phyloP scores from a whole-genome alignment of 345 rosid species.

The Salix caprea region DNA sequence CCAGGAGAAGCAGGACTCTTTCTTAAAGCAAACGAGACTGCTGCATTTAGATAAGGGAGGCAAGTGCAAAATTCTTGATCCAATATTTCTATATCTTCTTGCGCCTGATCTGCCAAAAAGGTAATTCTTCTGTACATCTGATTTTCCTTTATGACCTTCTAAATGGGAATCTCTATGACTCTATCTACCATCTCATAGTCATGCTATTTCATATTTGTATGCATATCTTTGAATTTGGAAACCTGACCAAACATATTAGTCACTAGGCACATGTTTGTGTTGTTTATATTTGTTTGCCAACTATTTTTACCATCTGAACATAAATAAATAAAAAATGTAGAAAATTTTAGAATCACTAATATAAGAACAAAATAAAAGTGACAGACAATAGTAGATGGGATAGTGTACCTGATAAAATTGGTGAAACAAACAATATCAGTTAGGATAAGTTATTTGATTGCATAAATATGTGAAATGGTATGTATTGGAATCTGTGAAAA shows the following conservation, averaged over 20 bases:
- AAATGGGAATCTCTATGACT: not conserved
- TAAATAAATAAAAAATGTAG: not conserved
- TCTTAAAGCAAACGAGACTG: constrained; percentile 43
- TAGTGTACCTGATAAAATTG: not conserved
- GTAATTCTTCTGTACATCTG: constrained; percentile 27
- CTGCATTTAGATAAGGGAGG: constrained; percentile 24
- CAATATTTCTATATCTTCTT: constrained; percentile 60
- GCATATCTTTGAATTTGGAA: not conserved
- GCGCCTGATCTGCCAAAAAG: constrained; percentile 94
- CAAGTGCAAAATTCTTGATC: constrained; percentile 37
- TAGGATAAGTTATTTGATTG: not conserved
- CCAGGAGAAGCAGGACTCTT: constrained; percentile 53
- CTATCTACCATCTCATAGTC: not conserved
- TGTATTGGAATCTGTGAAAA: not conserved
- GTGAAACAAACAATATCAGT: not conserved
- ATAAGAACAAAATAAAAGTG: not conserved
- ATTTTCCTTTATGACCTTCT: not conserved
- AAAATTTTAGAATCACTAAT: not conserved
- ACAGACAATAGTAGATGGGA: not conserved
- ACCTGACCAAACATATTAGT: not conserved
- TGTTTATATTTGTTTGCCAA: not conserved
- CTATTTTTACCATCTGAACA: not conserved
- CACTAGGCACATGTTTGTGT: not conserved
- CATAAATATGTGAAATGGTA: not conserved
- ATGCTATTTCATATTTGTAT: not conserved